Evolutionary conservation across 495 filamentous ascomycete genomes (phyloP).

Genomic region (Lasiosphaeria miniovina): DNA sequence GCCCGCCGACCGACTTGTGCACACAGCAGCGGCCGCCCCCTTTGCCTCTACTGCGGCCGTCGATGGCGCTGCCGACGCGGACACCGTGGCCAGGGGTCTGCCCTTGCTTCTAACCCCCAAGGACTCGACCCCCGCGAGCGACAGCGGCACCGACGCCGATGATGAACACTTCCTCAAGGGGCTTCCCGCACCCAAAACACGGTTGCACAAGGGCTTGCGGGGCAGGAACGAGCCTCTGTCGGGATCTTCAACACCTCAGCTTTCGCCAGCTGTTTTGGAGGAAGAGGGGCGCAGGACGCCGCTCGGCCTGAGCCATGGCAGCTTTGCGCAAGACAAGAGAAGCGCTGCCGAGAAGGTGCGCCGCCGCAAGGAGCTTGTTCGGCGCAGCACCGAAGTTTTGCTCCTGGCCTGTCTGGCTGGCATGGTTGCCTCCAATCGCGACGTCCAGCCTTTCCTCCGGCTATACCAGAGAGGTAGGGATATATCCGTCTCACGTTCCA

Average conservation of each 20-base stretch:
- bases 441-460: slow-evolving; percentile 33
- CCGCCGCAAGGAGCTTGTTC: slow-evolving; percentile 44
- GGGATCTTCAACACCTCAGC: slow-evolving; percentile 52
- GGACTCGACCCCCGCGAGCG: slow-evolving; percentile 62
- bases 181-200: slow-evolving; percentile 68
- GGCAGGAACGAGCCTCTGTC: slow-evolving; percentile 49
- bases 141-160: slow-evolving; percentile 89
- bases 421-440: slow-evolving; percentile 27
- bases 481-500: background rate
- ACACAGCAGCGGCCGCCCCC: slow-evolving; percentile 13
- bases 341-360: slow-evolving; percentile 32
- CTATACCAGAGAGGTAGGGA: slow-evolving; percentile 35
- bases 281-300: slow-evolving; percentile 44
- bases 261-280: slow-evolving; percentile 58
- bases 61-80: background rate
- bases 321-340: slow-evolving; percentile 25
- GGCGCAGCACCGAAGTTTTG: slow-evolving; percentile 41
- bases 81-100: slow-evolving; percentile 6
- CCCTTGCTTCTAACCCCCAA: slow-evolving; percentile 29
- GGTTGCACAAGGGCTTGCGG: slow-evolving; percentile 71
- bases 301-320: slow-evolving; percentile 18
- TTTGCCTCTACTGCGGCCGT: slow-evolving; percentile 5
- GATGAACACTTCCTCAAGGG: slow-evolving; percentile 82
- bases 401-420: slow-evolving; percentile 44
- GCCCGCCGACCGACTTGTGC: slow-evolving; percentile 32